Evolutionary conservation across 1,139 yeast genomes (phyloP), one percentile per base, ranked within the genome.

Genomic region (Hanseniaspora gamundiae): DNA sequence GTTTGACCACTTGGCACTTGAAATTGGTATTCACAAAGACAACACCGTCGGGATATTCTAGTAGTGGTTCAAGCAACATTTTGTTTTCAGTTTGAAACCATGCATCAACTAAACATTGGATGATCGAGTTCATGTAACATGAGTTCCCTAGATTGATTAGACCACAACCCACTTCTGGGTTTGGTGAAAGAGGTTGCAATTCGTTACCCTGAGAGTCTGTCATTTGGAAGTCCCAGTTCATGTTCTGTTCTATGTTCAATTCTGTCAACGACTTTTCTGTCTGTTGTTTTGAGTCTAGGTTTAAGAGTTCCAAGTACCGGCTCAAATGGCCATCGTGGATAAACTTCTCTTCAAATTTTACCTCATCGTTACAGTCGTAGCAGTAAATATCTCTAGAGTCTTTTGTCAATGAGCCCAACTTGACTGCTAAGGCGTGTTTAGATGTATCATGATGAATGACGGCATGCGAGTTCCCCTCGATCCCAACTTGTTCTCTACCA

Each of bases 391-490:
- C 98, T 46, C 77, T 76, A 56, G 64, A 73, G 10, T 73, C 71
- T 27, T 66, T 81, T 0, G 94, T 80, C 43, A 91, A 72, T 1
- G 95, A 85, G 1, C 98, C 98, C 44, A 91, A 66, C 57, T 91
- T 91, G 9, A 88, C 82, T 0, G 97, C 95, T 10, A 88, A 76
- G 1, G 85, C 76, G 59, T 93, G 98, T 0, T 63, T 65, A 0
- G 68, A 54, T n/a, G 51, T 38, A 1, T 67, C 59, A 55, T 61
- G 81, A 64, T 93, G 99, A 1, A 62, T 61, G 51, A 91, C 66
- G 0, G 95, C 97, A 61, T 91, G 98, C 0, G 95, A 80, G 56
- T 88, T 78, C 4, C 99, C 99, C 22, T 84, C 78, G 27, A 86
- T 76, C 28, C 97, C 98, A 56, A 83, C 85, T 61, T 91, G 98